phyloP scores from a whole-genome alignment of 192 early-diverging fungal species.

The Backusella luteola region DNA sequence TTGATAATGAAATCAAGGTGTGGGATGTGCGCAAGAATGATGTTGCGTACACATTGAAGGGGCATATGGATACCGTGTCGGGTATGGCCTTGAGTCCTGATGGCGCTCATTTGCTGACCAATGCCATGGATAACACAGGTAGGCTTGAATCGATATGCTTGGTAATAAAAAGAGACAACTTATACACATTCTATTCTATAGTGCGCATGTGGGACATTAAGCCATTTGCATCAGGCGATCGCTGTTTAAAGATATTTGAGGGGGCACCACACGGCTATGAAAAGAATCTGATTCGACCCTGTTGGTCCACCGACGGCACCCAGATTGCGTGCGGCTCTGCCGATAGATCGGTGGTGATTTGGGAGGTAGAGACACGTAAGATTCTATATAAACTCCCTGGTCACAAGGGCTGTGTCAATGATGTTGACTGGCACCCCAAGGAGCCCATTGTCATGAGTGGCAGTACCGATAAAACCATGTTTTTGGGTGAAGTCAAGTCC shows the following conservation, averaged over 20 bases:
- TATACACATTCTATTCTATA: neutral
- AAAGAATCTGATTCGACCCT: conserved; percentile 87
- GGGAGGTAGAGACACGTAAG: conserved; percentile 74
- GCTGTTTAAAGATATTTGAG: conserved; percentile 79
- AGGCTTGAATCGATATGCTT: neutral
- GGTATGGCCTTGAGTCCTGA: conserved; percentile 83
- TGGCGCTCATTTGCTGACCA: conserved; percentile 79
- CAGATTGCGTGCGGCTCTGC: conserved; percentile 84
- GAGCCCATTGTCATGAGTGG: conserved; percentile 84
- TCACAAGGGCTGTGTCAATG: conserved; percentile 91
- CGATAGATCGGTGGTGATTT: conserved; percentile 89
- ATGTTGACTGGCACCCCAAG: conserved; percentile 89
- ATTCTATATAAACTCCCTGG: conserved; percentile 95
- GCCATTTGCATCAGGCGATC: conserved; percentile 73
- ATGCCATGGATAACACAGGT: conserved; percentile 93
- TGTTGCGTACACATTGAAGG: conserved; percentile 63
- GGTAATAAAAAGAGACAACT: neutral
- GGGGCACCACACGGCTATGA: conserved; percentile 96
- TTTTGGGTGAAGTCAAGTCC: conserved; percentile 80
- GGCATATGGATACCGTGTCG: conserved; percentile 90
- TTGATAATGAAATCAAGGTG: conserved; percentile 86
- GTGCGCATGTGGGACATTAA: conserved; percentile 94
- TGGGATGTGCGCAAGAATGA: conserved; percentile 87
- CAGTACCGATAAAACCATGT: conserved; percentile 87
- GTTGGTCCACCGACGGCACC: conserved; percentile 84